A percentile compares a stretch with the other conserved stretches of the same genome.
Evolutionary conservation across 352 stramenopile species (phyloP).

Genomic region (Achlya hypogyna): DNA sequence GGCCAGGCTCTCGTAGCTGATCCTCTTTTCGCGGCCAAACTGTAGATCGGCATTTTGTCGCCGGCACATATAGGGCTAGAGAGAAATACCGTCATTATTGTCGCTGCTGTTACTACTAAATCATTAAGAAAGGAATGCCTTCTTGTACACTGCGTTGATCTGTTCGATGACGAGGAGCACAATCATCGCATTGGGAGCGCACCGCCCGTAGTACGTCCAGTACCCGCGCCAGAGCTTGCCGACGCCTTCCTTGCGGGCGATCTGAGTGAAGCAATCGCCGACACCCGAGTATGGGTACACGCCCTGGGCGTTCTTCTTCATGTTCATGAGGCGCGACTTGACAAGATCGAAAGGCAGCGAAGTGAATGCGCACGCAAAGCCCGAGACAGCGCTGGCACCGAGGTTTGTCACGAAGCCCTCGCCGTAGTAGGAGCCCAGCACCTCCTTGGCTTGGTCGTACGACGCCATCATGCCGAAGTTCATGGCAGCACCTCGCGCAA

Average conservation of each 20-base stretch:
- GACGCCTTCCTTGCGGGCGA: constrained; percentile 91
- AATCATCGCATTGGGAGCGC: constrained; percentile 99
- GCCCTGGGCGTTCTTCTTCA: constrained; percentile 86
- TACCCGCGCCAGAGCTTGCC: constrained; percentile 96
- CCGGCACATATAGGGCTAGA: too few species aligned
- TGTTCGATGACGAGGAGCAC: constrained; percentile 97
- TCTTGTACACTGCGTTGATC: constrained; percentile 84
- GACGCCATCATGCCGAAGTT: constrained; percentile 99
- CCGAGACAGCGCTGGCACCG: constrained; percentile 88
- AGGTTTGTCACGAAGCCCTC: constrained; percentile 87
- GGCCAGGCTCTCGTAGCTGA: constrained; percentile 30
- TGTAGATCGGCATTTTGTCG: too few species aligned
- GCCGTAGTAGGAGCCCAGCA: constrained; percentile 58
- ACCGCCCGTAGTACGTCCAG: constrained; percentile 97
- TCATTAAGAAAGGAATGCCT: constrained; percentile 29
- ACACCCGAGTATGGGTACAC: constrained; percentile 93
- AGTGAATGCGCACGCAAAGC: constrained; percentile 96
- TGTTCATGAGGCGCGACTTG: constrained; percentile 98
- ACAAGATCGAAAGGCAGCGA: constrained; percentile 98
- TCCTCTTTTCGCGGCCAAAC: background rate
- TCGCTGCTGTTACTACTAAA: background rate
- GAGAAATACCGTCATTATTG: background rate
- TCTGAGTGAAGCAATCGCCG: constrained; percentile 92
- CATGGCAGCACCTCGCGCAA: constrained; percentile 96
- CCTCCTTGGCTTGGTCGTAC: constrained; percentile 98